These are phyloP conservation scores for Aegilops sharonensis DNA, from an alignment of 176 grass and related monocot species.

Conservation along the genomic window DNA sequence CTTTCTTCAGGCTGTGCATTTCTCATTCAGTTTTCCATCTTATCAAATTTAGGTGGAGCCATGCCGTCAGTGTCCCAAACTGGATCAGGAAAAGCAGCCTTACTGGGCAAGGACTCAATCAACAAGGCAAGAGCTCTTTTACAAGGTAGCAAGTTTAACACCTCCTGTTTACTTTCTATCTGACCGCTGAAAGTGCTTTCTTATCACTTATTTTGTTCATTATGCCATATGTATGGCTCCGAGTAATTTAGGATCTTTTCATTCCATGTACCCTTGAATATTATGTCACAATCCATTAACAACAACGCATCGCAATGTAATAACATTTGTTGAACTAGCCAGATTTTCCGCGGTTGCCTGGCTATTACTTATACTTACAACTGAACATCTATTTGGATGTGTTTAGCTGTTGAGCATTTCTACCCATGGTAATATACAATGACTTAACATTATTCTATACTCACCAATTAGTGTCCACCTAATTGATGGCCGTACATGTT, in stretches of 20 bases:
- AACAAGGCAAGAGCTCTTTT: too few species aligned
- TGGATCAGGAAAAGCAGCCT: too few species aligned
- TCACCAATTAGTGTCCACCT: not conserved
- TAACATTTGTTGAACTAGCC: slow-evolving; percentile 12
- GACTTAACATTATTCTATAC: too few species aligned
- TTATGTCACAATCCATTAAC: not conserved
- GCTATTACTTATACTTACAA: not conserved
- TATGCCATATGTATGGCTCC: too few species aligned
- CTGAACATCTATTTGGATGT: not conserved
- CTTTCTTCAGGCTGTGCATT: not conserved
- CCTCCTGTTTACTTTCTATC: too few species aligned
- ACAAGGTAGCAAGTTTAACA: too few species aligned
- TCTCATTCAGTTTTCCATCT: not conserved
- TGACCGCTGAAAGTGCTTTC: too few species aligned
- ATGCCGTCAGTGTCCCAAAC: too few species aligned
- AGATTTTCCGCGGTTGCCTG: not conserved
- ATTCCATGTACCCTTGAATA: not conserved
- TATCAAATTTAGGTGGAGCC: slow-evolving; percentile 23
- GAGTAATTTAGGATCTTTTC: too few species aligned
- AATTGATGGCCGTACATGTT: not conserved
- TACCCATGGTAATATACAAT: not conserved
- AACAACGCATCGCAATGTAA: not conserved
- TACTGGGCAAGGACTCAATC: too few species aligned
- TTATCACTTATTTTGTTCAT: too few species aligned
- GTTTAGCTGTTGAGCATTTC: not conserved